Conservation (phyloP, 345 rosid species). For the Tarenaya hassleriana region DNA sequence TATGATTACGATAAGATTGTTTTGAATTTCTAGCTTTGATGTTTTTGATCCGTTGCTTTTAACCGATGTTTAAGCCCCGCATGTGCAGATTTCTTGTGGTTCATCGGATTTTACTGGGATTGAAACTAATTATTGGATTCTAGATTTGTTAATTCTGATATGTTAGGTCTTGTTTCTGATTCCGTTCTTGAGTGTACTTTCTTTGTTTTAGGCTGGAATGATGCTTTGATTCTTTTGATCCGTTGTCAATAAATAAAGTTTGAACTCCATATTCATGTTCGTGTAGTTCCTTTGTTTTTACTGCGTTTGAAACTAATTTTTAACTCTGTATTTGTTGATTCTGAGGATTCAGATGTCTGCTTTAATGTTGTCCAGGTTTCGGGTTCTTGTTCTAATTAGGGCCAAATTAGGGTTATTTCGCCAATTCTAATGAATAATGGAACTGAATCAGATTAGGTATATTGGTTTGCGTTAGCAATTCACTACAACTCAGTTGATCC, state of each 20-base stretch:
- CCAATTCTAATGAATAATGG: neutral
- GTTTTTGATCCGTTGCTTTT: neutral
- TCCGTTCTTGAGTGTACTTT: conserved; percentile 3
- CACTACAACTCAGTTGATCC: neutral
- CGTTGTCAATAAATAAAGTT: neutral
- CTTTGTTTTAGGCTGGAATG: neutral
- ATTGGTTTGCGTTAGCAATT: neutral
- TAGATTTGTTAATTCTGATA: too few species aligned
- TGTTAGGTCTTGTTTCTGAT: neutral
- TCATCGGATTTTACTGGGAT: too few species aligned
- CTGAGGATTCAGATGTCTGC: too few species aligned
- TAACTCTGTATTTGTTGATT: too few species aligned
- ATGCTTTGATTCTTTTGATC: conserved; percentile 3
- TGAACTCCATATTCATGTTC: too few species aligned
- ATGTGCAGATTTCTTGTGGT: too few species aligned
- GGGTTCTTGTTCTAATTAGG: neutral
- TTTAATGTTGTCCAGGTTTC: too few species aligned
- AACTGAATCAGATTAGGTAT: conserved; percentile 3
- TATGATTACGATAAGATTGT: neutral
- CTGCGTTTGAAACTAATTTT: too few species aligned
- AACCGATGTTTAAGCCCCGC: too few species aligned
- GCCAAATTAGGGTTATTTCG: neutral
- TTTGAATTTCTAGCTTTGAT: conserved; percentile 3
- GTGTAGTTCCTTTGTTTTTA: too few species aligned
- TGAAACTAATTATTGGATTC: too few species aligned